Evolutionary conservation across 768 basidiomycete genomes (phyloP), one percentile per base, ranked within the genome.

Genomic region (Amanita brunnescens): DNA sequence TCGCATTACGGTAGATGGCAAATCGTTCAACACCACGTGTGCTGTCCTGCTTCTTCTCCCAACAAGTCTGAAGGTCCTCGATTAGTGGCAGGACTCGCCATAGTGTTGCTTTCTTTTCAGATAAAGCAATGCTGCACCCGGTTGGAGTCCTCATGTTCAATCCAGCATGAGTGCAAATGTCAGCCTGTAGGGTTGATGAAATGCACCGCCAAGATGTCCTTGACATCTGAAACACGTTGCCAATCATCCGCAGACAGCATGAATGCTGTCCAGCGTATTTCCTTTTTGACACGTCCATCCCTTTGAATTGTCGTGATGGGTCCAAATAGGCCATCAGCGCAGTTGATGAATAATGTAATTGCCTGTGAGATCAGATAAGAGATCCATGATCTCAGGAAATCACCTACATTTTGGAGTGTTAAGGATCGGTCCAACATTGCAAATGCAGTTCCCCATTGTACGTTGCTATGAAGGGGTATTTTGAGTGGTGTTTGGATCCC

Each of bases 61-160:
- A 67, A 0, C 53, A 46, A 0, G 60, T 57, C 6, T 57, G 63
- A 0, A 69, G 58, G 1, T 59, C 53, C 32, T 69, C 61, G 4
- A 68, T 39, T 0, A 58, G 55, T 1, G 62, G 64, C 3, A 68
- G 62, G 0, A 55, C 61, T 1, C 35, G 45, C 50, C 57, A 66
- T 0, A 69, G 57, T 0, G 64, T 67, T 1, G 61, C 59, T 0
- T 53, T 48, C 5, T 46, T 30, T 7, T 65, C 61, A 0, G 63
- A 47, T 0, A 61, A 67, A 42, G 67, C 64, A 16, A 5, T 45
- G 43, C 20, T 24, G 43, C 6, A 39, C 14, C n/a, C 38, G 14
- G 18, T 39, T 39, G 13, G 38, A 39, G 14, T 39, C 38, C 38
- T 39, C n/a, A n/a, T n/a, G n/a, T n/a, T n/a, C n/a, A n/a, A n/a